Evolutionary conservation across 1,139 yeast genomes (phyloP).

Genomic region (Diutina pseudorugosa): DNA sequence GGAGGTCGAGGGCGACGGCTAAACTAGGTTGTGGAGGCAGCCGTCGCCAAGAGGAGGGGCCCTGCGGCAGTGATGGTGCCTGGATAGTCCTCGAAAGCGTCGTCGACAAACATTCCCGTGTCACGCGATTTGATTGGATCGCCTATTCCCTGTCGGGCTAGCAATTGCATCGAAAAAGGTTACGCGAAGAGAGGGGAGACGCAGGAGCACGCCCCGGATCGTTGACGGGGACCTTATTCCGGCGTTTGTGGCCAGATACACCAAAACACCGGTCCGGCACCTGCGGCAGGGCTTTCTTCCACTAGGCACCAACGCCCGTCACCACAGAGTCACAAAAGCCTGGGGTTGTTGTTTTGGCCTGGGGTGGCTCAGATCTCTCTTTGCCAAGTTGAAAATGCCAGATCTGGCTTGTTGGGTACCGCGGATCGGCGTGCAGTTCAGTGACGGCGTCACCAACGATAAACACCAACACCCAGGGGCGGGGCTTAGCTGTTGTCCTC

Average conservation of each 20-base stretch:
- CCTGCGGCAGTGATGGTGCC: background rate
- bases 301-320: too few species aligned
- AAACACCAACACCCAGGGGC: too few species aligned
- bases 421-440: too few species aligned
- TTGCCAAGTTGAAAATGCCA: too few species aligned
- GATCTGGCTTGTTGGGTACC: too few species aligned
- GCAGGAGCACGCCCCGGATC: slow-evolving; percentile 1
- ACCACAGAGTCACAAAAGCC: too few species aligned
- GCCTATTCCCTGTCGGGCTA: background rate
- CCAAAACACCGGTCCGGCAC: background rate
- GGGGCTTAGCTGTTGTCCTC: too few species aligned
- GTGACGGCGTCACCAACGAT: too few species aligned
- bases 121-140: background rate
- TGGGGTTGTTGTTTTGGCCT: too few species aligned
- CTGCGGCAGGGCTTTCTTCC: too few species aligned
- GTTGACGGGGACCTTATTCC: background rate
- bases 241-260: background rate
- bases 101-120: background rate
- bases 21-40: too few species aligned
- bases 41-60: background rate
- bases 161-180: background rate
- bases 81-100: background rate
- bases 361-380: too few species aligned
- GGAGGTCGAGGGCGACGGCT: background rate
- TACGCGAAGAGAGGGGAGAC: slow-evolving; percentile 2